Conservation (phyloP, 495 filamentous ascomycete species). For the Penicillium steckii region DNA sequence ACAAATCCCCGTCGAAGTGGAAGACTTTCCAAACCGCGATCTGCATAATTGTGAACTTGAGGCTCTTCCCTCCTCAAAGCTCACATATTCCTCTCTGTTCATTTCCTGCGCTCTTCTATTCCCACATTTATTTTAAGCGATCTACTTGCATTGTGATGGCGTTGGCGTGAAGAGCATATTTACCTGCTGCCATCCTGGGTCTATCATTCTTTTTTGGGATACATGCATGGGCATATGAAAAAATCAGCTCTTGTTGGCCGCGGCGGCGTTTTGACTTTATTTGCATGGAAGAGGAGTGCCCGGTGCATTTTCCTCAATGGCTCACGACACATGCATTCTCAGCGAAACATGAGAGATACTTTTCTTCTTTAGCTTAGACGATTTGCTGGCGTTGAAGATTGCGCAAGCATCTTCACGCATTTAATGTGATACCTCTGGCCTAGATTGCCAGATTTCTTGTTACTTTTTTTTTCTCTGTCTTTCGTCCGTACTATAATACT, state of each 20-base stretch:
- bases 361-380: conserved; percentile 9
- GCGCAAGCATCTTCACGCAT: not conserved
- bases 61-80: not conserved
- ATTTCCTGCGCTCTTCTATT: conserved; percentile 1
- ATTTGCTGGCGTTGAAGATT: not conserved
- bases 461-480: no score
- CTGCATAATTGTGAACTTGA: not conserved
- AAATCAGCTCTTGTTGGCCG: conserved; percentile 3
- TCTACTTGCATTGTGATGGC: conserved; percentile 25
- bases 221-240: conserved; percentile 15
- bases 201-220: conserved; percentile 8
- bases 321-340: conserved; percentile 20
- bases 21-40: conserved; percentile 19
- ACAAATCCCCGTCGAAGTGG: conserved; percentile 21
- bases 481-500: no score
- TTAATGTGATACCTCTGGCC: not conserved
- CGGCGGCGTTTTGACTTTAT: conserved; percentile 20
- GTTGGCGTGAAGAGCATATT: conserved; percentile 19
- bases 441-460: not conserved
- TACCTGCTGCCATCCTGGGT: conserved; percentile 5
- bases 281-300: conserved; percentile 24
- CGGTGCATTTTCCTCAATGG: conserved; percentile 21
- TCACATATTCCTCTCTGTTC: not conserved
- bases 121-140: conserved; percentile 16
- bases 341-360: conserved; percentile 10